These are phyloP conservation scores for Dysphania ambrosioides DNA, from an alignment of 148 eudicot species.

Conservation along the genomic window DNA sequence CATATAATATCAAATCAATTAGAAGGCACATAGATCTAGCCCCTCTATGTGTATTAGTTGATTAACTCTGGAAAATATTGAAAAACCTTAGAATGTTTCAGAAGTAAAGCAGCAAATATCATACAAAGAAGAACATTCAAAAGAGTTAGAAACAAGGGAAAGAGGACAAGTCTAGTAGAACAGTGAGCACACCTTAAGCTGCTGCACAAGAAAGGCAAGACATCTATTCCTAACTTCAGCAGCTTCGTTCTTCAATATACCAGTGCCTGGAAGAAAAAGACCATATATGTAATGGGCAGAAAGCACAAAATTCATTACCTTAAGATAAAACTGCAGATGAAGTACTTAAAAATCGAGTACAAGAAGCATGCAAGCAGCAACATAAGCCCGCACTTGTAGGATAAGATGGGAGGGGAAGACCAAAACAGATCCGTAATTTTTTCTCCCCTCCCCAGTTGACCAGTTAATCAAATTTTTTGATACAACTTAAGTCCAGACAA, in stretches of 20 bases:
- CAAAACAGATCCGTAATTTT: too few species aligned
- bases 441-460: too few species aligned
- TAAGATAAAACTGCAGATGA: not conserved
- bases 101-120: not conserved
- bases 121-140: not conserved
- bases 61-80: not conserved
- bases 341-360: not conserved
- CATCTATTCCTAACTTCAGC: conserved; percentile 58
- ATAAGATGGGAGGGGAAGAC: not conserved
- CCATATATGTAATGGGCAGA: not conserved
- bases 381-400: not conserved
- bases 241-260: conserved; percentile 60
- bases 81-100: not conserved
- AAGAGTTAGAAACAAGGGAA: not conserved
- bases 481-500: too few species aligned
- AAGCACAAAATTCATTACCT: not conserved
- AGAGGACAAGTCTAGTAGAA: not conserved
- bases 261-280: conserved; percentile 51
- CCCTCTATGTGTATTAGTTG: not conserved
- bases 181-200: conserved; percentile 51
- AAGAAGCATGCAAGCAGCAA: not conserved
- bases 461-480: too few species aligned
- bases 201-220: conserved; percentile 57
- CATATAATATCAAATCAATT: not conserved
- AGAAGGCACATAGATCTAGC: not conserved